Conservation (phyloP, 176 grass and related monocot genomes). For the Leersia perrieri region DNA sequence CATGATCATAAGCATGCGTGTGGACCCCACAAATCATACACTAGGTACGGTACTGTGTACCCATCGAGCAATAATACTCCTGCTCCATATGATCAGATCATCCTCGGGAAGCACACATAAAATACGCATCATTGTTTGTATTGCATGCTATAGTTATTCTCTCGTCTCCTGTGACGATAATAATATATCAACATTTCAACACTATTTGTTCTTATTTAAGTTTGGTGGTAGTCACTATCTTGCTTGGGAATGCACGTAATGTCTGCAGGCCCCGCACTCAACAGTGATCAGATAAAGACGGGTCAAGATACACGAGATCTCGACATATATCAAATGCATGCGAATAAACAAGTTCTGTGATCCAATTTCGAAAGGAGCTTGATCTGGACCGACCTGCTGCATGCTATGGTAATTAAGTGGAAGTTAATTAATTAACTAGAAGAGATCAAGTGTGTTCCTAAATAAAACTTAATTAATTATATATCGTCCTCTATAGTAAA, state of each 20-base stretch:
- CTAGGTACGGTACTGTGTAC: neutral
- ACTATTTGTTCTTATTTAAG: neutral
- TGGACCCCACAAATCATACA: neutral
- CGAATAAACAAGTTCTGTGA: neutral
- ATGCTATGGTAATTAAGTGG: neutral
- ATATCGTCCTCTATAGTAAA: neutral
- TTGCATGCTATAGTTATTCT: neutral
- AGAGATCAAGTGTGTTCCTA: neutral
- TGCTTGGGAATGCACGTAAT: conserved; percentile 5
- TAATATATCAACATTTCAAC: neutral
- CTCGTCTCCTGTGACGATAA: neutral
- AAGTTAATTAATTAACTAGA: neutral
- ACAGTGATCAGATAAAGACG: conserved; percentile 4
- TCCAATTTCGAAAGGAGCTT: neutral
- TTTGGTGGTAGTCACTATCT: conserved; percentile 15
- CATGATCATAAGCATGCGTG: neutral
- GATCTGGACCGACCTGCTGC: neutral
- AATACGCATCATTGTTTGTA: neutral
- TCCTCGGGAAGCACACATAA: neutral
- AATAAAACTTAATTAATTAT: neutral
- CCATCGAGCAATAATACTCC: neutral
- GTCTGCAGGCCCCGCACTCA: conserved; percentile 12
- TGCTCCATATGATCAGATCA: neutral
- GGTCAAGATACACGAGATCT: conserved; percentile 2
- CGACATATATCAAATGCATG: neutral